Evolutionary conservation across 2,329 filamentous ascomycete genomes (phyloP).

Genomic region (Dichotomopilus funicola): DNA sequence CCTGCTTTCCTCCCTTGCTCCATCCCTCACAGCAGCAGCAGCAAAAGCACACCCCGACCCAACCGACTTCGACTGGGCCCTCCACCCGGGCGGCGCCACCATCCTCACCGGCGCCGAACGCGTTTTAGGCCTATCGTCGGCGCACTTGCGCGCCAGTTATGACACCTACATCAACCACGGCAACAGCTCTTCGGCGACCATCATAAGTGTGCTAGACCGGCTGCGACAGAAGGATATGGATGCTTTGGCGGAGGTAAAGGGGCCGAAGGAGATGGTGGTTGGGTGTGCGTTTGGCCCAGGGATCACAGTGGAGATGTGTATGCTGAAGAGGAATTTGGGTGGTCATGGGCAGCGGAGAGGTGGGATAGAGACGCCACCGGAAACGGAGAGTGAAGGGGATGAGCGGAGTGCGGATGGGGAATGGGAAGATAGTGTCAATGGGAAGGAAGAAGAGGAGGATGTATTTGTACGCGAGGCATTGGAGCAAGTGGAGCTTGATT

Average conservation of each 20-base stretch:
- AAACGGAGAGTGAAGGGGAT: conserved; percentile 44
- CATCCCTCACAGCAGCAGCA: conserved; percentile 27
- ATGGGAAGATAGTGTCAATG: conserved; percentile 3
- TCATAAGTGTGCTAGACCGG: conserved; percentile 60
- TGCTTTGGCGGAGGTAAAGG: conserved; percentile 38
- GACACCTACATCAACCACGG: conserved; percentile 62
- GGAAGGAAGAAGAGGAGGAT: conserved; percentile 21
- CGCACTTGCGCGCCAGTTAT: conserved; percentile 64
- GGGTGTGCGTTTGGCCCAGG: conserved; percentile 66
- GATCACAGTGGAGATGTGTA: conserved; percentile 61
- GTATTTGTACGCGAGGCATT: conserved; percentile 29
- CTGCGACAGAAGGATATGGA: conserved; percentile 57
- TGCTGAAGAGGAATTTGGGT: conserved; percentile 47
- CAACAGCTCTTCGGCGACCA: conserved; percentile 63
- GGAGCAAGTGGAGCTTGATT: conserved; percentile 29
- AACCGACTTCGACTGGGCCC: conserved; percentile 63
- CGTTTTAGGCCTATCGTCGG: conserved; percentile 49
- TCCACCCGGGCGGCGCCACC: conserved; percentile 63
- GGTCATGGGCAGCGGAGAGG: conserved; percentile 25
- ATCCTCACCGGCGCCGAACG: conserved; percentile 59
- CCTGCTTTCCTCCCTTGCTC: conserved; percentile 40
- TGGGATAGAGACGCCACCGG: conserved; percentile 43
- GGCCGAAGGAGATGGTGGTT: conserved; percentile 51
- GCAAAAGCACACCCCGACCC: conserved; percentile 38
- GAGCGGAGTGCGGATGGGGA: conserved; percentile 29